Evolutionary conservation across 257 asterid genomes (phyloP), one percentile per base, ranked within the genome.

Genomic region (Gentiana dahurica): DNA sequence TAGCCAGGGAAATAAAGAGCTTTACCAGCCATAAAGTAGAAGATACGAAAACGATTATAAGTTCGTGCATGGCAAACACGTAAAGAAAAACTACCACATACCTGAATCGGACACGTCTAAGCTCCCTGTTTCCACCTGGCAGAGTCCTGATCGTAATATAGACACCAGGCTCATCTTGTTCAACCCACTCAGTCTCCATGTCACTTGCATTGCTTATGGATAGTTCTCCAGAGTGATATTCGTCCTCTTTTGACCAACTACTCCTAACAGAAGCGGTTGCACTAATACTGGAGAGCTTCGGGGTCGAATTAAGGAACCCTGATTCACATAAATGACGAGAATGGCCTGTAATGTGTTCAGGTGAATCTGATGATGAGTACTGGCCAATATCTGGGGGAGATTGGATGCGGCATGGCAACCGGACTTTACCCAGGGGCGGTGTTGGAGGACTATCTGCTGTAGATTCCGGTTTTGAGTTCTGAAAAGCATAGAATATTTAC

Each of bases 161-260:
- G 62, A 92, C 98, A 66, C 98, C 98, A 53, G 96, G 90, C 68
- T 85, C 97, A 10, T 92, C 98, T 71, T 92, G 88, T 71, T 92
- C 98, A 39, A 92, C 94, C 98, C 98, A 92, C 65, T 92, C 97
- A 3, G 79, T 81, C 56, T 87, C 98, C 66, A 84, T 59, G 65
- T 90, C 96, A 65, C 96, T 82, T 15, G 96, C 96, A 76, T 87
- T 90, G 84, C 96, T 87, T 66, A 79, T 78, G 8, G 95, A 86
- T 46, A 89, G 93, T 60, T 89, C 95, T 63, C 94, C 92, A 1
- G 97, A 89, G 77, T 69, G 81, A 24, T 24, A 24, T 39, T 86
- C 97, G 34, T 71, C 75, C 49, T 84, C 94, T 70, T 95, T 85
- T 8, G 90, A 88, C 61, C 77, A 86, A 72, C 94, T 86, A 54